Base-by-base conservation (phyloP, 441 rosid species). In the Melastoma candidum region DNA sequence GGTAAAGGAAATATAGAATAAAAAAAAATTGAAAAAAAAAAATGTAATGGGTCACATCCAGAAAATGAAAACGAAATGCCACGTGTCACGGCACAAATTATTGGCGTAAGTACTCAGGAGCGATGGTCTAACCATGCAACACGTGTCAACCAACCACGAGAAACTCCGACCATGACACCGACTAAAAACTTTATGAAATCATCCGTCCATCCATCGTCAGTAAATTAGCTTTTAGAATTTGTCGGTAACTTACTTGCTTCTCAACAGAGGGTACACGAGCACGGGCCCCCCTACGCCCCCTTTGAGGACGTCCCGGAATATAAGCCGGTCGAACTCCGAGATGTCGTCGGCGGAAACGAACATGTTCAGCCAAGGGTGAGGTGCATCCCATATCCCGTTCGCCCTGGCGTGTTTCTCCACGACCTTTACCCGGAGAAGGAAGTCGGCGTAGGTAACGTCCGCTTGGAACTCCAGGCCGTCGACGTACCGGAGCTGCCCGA, bases 311-410 rank as follows among this genome's bases (percentile, higher is more conserved):
- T 48, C 49, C 59, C 82, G 80, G 61, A 92, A 92, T 52, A 92
- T 85, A 71, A 14, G 54, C 49, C 73, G 89, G 74, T 85, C 80
- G n/a, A 87, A 92, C 0, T 74, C 70, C 1, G 49, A 82, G 2
- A 92, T 84, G 56, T 81, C 77, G 0, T 58, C 53, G 51, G 72
- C 74, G 4, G 98, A 80, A 39, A 92, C 80, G 53, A 87, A 79
- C 51, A 92, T 59, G 64, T 92, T 92, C 61, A 92, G 57, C 98
- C 98, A 88, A 24, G 98, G 97, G 75, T 92, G 98, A 2, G 98
- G 90, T 14, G 81, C 65, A 43, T 85, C 92, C 95, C 98, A 88
- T 12, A 73, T 68, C 27, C 94, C 92, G 46, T 46, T 75, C 48
- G 74, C 77, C 55, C 64, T 79, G 0, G 93, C 95, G 0, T 71